Base-by-base conservation (phyloP, 2,329 filamentous ascomycete genomes). In the Talaromyces sp. region DNA sequence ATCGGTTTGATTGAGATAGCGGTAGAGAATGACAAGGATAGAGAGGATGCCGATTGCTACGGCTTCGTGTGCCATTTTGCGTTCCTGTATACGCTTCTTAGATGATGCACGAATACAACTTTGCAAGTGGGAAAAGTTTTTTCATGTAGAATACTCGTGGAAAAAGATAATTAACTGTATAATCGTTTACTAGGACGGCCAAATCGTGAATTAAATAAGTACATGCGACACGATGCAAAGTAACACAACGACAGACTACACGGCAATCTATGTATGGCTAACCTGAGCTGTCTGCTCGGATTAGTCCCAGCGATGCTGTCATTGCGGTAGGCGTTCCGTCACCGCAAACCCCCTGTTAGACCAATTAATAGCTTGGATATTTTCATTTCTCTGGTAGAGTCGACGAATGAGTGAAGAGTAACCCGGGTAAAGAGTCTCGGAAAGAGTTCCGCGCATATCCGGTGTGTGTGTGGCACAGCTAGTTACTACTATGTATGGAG, bases 1-100 rank as follows among this genome's bases (percentile, higher is more conserved):
- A 68, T 88, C 85, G 1, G 86, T 88, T 72, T 74, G 74, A 57
- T 81, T 81, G 37, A 81, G 69, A 62, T 78, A 79, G 56, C 77
- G 77, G 66, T 81, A 73, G 43, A 80, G 57, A 24, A 81, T 73
- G 68, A 78, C 80, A 70, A 63, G 41, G 27, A 66, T 19, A 22
- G 59, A 60, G 27, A 61, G 47, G 11, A 60, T 16, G 35, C 48
- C 48, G 39, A 64, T 41, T 13, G 47, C 61, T 14, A 65, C 16
- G 4, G 60, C 47, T 33, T 62, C 64, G 60, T 59, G 31, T 31
- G 61, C 50, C 61, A 63, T 63, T 39, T 54, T 62, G 59, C 19
- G 16, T 43, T 45, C 8, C 35, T 24, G 16, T 27, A 39, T 22
- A 16, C 5, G 8, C 14, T 41, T 3, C n/a, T n/a, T 14, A 16